A percentile compares a stretch with the other conserved stretches of the same genome.
Conservation (phyloP, 2,329 filamentous ascomycete genomes). For the Salinomyces thailandicus region DNA sequence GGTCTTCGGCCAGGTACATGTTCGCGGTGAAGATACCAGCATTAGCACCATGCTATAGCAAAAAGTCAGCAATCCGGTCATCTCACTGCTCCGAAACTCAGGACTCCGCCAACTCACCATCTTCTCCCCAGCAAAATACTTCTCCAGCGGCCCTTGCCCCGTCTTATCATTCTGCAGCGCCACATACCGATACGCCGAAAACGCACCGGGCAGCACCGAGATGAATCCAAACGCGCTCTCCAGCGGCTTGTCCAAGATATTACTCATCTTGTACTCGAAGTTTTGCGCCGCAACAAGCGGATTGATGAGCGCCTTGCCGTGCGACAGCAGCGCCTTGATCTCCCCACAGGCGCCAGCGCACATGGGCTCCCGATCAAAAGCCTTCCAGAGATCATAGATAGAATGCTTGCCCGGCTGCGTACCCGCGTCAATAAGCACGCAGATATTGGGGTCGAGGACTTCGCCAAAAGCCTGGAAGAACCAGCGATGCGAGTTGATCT, state of each 20-base stretch:
- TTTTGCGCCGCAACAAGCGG: slow-evolving; percentile 93
- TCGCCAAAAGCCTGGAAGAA: slow-evolving; percentile 96
- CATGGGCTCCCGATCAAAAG: slow-evolving; percentile 94
- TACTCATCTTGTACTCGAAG: slow-evolving; percentile 99
- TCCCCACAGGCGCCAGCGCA: slow-evolving; percentile 95
- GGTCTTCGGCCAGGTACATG: slow-evolving; percentile 98
- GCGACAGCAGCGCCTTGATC: slow-evolving; percentile 94
- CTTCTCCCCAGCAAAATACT: slow-evolving; percentile 95
- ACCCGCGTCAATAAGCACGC: slow-evolving; percentile 89
- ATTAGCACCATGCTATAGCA: slow-evolving; percentile 80
- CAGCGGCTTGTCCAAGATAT: slow-evolving; percentile 94
- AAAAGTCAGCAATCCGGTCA: no score
- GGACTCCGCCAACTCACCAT: no score
- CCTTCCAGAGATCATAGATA: slow-evolving; percentile 97
- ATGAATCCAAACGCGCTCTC: slow-evolving; percentile 98
- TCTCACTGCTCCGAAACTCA: no score
- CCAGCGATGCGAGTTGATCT: slow-evolving; percentile 99
- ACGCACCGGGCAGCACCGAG: slow-evolving; percentile 87
- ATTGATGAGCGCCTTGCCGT: slow-evolving; percentile 80
- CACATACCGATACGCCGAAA: slow-evolving; percentile 94
- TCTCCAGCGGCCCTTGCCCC: slow-evolving; percentile 81
- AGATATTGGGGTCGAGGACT: slow-evolving; percentile 90
- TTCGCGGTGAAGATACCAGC: slow-evolving; percentile 97
- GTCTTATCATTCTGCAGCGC: slow-evolving; percentile 96
- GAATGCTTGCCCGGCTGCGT: slow-evolving; percentile 89